Conservation (phyloP, 208 protist species). For the Perkinsela sp. region DNA sequence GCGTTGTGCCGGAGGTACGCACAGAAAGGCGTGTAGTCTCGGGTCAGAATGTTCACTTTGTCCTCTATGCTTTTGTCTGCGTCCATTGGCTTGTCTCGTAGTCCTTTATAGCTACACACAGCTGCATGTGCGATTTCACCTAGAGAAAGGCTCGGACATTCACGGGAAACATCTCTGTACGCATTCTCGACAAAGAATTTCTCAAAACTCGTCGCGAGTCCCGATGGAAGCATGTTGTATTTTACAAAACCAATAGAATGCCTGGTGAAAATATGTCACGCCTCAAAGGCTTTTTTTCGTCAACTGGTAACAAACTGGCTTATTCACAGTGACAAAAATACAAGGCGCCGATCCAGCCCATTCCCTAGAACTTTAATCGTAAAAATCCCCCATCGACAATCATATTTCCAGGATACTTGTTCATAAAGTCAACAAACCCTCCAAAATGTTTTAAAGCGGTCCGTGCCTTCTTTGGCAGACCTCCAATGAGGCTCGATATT, state of each 20-base stretch:
- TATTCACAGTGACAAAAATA: too few species aligned
- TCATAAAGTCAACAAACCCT: background rate
- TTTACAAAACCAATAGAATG: background rate
- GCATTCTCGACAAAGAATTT: background rate
- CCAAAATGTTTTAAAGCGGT: background rate
- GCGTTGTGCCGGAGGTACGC: background rate
- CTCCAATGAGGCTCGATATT: background rate
- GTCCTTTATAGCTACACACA: background rate
- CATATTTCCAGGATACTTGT: background rate
- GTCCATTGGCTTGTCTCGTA: background rate
- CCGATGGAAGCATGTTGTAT: background rate
- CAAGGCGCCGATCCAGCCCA: background rate
- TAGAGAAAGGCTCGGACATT: background rate
- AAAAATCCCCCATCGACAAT: background rate
- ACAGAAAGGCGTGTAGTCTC: background rate
- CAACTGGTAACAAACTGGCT: too few species aligned
- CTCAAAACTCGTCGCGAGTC: too few species aligned
- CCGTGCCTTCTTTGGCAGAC: background rate
- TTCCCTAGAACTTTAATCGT: background rate
- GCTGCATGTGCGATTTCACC: background rate
- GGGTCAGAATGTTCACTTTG: background rate
- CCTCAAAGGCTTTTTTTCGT: background rate
- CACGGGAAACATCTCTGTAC: background rate
- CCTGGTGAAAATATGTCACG: background rate
- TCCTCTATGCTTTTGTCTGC: background rate